Percentiles rank a stretch among this genome's conserved stretches.
These are phyloP conservation scores for Larix kaempferi DNA, from an alignment of 75 land plant species.

Conservation along the genomic window DNA sequence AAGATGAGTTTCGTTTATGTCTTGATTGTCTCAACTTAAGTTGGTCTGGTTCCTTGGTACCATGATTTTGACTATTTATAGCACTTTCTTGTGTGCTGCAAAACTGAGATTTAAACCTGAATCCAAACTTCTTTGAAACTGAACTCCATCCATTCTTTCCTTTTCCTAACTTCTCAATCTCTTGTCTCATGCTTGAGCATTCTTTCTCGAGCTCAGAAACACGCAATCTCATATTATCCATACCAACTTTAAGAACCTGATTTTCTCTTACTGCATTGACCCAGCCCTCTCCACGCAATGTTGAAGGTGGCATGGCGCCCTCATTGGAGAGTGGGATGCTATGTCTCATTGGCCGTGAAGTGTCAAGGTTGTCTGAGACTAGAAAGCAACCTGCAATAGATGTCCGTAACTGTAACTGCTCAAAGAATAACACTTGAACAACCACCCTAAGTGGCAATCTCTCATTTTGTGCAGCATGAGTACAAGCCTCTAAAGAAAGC, in stretches of 20 bases:
- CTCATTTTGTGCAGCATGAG: constrained; percentile 95
- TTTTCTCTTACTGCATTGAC: constrained; percentile 49
- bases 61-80: constrained; percentile 37
- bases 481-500: constrained; percentile 76
- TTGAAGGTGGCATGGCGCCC: constrained; percentile 10
- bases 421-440: constrained; percentile 75
- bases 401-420: constrained; percentile 70
- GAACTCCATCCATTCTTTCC: constrained; percentile 22
- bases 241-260: constrained; percentile 57
- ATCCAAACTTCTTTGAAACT: constrained; percentile 57
- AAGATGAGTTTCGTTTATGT: constrained; percentile 2
- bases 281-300: constrained; percentile 47
- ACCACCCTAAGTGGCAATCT: constrained; percentile 86
- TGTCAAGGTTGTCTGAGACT: constrained; percentile 69
- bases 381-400: constrained; percentile 82
- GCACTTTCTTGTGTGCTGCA: constrained; percentile 78
- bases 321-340: constrained; percentile 18
- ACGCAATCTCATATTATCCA: constrained; percentile 54
- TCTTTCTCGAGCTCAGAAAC: constrained; percentile 58
- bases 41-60: constrained; percentile 21
- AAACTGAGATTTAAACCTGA: constrained; percentile 66
- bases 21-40: constrained; percentile 12
- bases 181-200: constrained; percentile 51
- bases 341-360: constrained; percentile 23
- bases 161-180: constrained; percentile 49